phyloP scores from a whole-genome alignment of 129 eudicot genomes.

The Rutidosis leptorrhynchoides region DNA sequence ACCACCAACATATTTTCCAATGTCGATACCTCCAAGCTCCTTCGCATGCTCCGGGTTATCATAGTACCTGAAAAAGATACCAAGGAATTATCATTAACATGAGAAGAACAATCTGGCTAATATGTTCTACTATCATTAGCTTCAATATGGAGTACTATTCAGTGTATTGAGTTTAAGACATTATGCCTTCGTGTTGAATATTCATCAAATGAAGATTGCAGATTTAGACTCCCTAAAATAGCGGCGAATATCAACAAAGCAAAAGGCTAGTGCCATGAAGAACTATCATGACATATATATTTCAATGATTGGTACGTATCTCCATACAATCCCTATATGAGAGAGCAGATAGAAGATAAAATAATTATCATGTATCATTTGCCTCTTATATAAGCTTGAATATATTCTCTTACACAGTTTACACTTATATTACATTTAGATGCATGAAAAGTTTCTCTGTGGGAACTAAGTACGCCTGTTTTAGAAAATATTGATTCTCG shows the following conservation, averaged over 20 bases:
- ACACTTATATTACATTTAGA: not conserved
- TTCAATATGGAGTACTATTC: not conserved
- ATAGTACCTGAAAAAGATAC: constrained; percentile 62
- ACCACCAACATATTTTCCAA: constrained; percentile 93
- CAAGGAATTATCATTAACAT: not conserved
- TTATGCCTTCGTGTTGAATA: not conserved
- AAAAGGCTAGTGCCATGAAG: not conserved
- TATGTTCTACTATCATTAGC: not conserved
- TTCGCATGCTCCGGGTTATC: constrained; percentile 91
- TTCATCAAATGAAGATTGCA: not conserved
- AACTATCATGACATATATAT: not conserved
- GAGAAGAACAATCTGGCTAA: constrained; percentile 7
- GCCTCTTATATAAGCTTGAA: not conserved
- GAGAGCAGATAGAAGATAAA: not conserved
- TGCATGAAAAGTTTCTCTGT: not conserved
- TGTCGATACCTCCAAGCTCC: constrained; percentile 92
- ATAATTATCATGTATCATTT: not conserved
- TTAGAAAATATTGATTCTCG: not conserved
- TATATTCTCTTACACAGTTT: not conserved
- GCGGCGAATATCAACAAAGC: not conserved
- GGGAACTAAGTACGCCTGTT: not conserved
- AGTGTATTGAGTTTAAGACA: not conserved
- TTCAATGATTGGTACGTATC: not conserved
- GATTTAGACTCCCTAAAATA: constrained; percentile 6
- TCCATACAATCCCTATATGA: not conserved